phyloP scores from a whole-genome alignment of 257 asterid genomes.

The Fraxinus quadrangulata region DNA sequence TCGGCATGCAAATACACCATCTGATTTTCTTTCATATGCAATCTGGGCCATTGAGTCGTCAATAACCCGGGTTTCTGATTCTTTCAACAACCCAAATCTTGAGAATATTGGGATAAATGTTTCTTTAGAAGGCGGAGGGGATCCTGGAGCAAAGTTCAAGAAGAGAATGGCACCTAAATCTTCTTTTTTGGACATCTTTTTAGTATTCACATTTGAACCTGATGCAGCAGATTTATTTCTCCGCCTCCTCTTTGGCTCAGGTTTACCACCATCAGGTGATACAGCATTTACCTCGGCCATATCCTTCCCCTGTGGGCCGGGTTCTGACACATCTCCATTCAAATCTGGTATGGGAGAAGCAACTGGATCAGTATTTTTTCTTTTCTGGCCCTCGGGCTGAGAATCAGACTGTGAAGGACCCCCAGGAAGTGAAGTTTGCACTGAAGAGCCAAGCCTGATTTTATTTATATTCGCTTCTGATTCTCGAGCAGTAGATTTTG shows the following conservation, averaged over 20 bases:
- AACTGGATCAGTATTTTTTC: conserved; percentile 38
- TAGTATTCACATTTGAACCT: conserved; percentile 12
- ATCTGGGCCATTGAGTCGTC: conserved; percentile 41
- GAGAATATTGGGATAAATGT: conserved; percentile 43
- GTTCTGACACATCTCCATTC: conserved; percentile 48
- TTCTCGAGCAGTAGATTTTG: conserved; percentile 26
- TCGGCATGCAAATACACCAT: conserved; percentile 55
- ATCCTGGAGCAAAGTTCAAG: conserved; percentile 46
- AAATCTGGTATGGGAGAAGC: conserved; percentile 64
- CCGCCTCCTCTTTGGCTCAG: conserved; percentile 33
- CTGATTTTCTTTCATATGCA: conserved; percentile 51
- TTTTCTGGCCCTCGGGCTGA: conserved; percentile 36
- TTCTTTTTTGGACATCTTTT: conserved; percentile 18
- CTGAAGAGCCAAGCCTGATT: conserved; percentile 28
- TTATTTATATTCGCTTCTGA: conserved; percentile 20
- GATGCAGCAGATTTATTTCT: conserved; percentile 26
- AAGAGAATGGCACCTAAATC: conserved; percentile 45
- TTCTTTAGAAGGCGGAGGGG: conserved; percentile 48
- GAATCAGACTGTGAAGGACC: conserved; percentile 24
- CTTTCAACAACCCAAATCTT: conserved; percentile 57
- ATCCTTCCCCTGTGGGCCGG: conserved; percentile 27
- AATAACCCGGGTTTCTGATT: conserved; percentile 44
- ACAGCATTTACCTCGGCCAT: conserved; percentile 30
- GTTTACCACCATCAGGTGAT: conserved; percentile 29
- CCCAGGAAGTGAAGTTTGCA: conserved; percentile 26